A percentile compares a stretch with the other conserved stretches of the same genome.
Conservation (phyloP, 176 grass and related monocot genomes). For the Aegilops bicornis region DNA sequence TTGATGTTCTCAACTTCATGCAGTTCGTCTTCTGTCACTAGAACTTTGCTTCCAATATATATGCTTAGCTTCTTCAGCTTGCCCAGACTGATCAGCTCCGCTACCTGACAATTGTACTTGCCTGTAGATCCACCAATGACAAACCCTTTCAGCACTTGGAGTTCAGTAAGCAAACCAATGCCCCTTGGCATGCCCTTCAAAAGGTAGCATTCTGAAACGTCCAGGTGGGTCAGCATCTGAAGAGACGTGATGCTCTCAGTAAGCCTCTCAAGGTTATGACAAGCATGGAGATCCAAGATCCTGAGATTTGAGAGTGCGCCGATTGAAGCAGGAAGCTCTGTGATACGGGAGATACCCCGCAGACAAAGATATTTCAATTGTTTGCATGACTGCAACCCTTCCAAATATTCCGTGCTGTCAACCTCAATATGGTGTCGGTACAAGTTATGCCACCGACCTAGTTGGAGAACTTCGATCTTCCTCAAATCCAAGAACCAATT, state of each 20-base stretch:
- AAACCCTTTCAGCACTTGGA: constrained; percentile 77
- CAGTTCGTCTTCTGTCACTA: constrained; percentile 34
- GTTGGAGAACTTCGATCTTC: constrained; percentile 44
- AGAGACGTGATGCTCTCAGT: constrained; percentile 28
- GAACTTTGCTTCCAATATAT: constrained; percentile 55
- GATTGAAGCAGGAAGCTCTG: constrained; percentile 58
- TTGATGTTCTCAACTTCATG: constrained; percentile 37
- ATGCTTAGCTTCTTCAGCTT: constrained; percentile 72
- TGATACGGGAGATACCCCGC: constrained; percentile 51
- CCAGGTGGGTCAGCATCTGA: constrained; percentile 58
- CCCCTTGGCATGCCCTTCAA: constrained; percentile 65
- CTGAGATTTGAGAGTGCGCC: constrained; percentile 43
- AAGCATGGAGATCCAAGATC: constrained; percentile 72
- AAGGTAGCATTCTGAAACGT: constrained; percentile 76
- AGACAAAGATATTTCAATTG: constrained; percentile 65
- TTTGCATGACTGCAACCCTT: constrained; percentile 40
- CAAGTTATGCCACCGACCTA: constrained; percentile 48
- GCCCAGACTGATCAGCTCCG: constrained; percentile 39
- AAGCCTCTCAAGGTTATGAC: constrained; percentile 81
- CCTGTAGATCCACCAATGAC: constrained; percentile 46
- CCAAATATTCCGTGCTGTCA: constrained; percentile 40
- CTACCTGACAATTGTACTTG: constrained; percentile 42
- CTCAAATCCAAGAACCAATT: constrained; percentile 40
- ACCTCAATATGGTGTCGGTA: constrained; percentile 58
- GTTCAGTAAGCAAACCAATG: constrained; percentile 43